Conservation (phyloP, 805 yeast genomes). For the Myxozyma geophila region DNA sequence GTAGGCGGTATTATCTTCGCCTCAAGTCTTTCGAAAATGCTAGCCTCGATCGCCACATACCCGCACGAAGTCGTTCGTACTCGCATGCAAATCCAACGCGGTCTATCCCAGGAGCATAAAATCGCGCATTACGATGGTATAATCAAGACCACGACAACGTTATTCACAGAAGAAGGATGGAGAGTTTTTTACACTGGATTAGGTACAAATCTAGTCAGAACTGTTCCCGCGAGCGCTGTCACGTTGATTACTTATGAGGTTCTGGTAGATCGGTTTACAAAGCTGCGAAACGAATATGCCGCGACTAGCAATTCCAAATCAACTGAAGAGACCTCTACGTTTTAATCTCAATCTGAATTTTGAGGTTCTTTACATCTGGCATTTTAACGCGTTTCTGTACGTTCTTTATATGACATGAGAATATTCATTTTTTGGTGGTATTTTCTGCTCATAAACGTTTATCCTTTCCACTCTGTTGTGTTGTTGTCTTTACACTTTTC, state of each 20-base stretch:
- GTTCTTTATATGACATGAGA: not conserved
- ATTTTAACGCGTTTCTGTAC: not conserved
- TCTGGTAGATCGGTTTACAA: slow-evolving; percentile 36
- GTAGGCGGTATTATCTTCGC: slow-evolving; percentile 61
- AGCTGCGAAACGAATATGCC: not conserved
- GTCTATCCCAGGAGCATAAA: slow-evolving; percentile 21
- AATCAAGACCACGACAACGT: slow-evolving; percentile 45
- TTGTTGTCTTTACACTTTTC: not conserved
- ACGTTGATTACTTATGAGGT: slow-evolving; percentile 87
- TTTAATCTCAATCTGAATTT: no score
- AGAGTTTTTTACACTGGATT: slow-evolving; percentile 90
- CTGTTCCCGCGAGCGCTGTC: slow-evolving; percentile 95
- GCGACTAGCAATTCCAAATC: not conserved
- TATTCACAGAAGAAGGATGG: slow-evolving; percentile 70
- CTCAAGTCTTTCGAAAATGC: slow-evolving; percentile 80
- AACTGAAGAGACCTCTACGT: no score
- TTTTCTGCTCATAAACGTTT: not conserved
- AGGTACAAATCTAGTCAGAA: slow-evolving; percentile 79
- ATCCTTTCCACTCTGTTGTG: not conserved
- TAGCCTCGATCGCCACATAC: slow-evolving; percentile 81
- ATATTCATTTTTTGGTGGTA: not conserved
- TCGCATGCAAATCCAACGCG: slow-evolving; percentile 69
- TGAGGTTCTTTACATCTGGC: not conserved
- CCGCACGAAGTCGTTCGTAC: slow-evolving; percentile 96
- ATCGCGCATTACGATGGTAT: slow-evolving; percentile 44